Evolutionary conservation across 768 basidiomycete species (phyloP), one percentile per base, ranked within the genome.

Genomic region (Rubroboletus satanas): DNA sequence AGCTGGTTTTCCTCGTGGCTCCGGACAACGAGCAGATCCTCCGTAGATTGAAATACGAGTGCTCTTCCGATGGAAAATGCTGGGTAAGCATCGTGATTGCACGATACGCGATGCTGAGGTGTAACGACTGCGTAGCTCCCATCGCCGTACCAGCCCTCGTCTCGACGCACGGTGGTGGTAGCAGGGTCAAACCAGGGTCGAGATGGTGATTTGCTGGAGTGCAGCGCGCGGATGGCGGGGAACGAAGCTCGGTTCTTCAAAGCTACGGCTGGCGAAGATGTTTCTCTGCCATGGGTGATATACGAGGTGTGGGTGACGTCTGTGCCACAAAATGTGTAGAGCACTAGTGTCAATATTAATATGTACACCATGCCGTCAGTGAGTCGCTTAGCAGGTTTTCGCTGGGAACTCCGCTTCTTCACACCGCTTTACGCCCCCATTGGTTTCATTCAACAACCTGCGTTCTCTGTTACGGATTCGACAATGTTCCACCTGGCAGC

Each of bases 261-360:
- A 48, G 63, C 60, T 15, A 60, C 62, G 28, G 67, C 72, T 21
- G 42, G 55, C 33, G 59, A 57, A 35, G 60, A 71, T 51, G 62
- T 70, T 46, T 47, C 66, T 32, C 58, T 63, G 45, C 62, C 62
- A 9, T 79, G 77, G 75, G 58, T 58, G 48, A 57, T 80, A 49
- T 67, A 71, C 47, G 79, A 75, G 56, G 64, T 77, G 15, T 79
- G 77, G 78, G 53, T 74, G 48, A 64, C 74, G 51, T 65, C 54
- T 26, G 23, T 60, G 50, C 44, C 56, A 47, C 47, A 48, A 42
- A 39, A 21, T 51, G 33, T 23, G 32, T 64, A 57, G 59, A 45
- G 3, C 10, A 9, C 4, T 15, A 15, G 12, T 21, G 10, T 21
- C 33, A 18, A 28, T 35, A n/a, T 15, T n/a, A 14, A 33, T 35